Evolutionary conservation across 2,329 filamentous ascomycete genomes (phyloP).

Genomic region (Blastomyces parvus): DNA sequence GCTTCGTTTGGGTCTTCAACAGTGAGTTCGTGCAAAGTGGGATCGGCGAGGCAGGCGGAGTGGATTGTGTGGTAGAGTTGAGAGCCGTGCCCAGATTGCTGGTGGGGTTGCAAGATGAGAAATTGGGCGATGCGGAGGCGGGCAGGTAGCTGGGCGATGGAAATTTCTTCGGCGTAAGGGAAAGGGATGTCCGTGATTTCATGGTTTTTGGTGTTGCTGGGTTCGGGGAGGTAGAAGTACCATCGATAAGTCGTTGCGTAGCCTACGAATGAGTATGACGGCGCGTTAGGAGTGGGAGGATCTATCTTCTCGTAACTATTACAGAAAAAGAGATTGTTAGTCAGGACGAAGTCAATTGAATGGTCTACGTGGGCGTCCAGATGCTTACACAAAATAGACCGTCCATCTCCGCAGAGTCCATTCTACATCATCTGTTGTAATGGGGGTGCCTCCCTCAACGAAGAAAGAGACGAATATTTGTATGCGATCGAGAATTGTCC

Average conservation of each 20-base stretch:
- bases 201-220: constrained; percentile 41
- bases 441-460: constrained; percentile 82
- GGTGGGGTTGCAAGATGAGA: constrained; percentile 78
- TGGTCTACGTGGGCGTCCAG: background rate
- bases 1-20: constrained; percentile 81
- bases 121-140: constrained; percentile 88
- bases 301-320: constrained; percentile 47
- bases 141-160: constrained; percentile 57
- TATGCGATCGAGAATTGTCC: constrained; percentile 64
- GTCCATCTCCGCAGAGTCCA: constrained; percentile 75
- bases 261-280: constrained; percentile 71
- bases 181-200: constrained; percentile 35
- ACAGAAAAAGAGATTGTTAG: constrained; percentile 15
- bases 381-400: constrained; percentile 67
- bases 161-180: constrained; percentile 33
- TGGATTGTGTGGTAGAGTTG: constrained; percentile 76
- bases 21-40: constrained; percentile 70
- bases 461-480: constrained; percentile 78
- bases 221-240: constrained; percentile 43
- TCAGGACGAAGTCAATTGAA: background rate
- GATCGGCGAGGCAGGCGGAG: constrained; percentile 54
- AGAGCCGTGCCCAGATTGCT: constrained; percentile 67
- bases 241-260: constrained; percentile 87
- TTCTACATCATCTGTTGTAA: constrained; percentile 62
- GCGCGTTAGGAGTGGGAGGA: constrained; percentile 38